Evolutionary conservation across 179 eudicot species (phyloP).

Genomic region (Beta macrorhiza): DNA sequence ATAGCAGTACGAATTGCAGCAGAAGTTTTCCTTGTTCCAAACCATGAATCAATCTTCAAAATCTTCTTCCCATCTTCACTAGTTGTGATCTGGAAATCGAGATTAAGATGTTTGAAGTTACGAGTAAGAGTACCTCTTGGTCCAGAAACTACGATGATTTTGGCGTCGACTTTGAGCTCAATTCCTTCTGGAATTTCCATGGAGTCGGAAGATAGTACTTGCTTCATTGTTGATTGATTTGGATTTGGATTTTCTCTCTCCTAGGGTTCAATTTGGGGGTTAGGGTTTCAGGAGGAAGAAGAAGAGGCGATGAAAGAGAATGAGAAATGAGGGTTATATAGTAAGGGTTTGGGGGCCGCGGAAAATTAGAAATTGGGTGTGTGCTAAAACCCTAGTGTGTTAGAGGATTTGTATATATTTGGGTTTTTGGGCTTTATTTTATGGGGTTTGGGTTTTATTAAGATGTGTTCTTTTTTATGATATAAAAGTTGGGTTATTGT

Average conservation of each 20-base stretch:
- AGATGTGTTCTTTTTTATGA: too few relatives aligned
- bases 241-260: neutral
- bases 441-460: neutral
- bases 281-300: neutral
- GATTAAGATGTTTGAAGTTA: constrained; percentile 63
- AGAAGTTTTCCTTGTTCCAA: constrained; percentile 55
- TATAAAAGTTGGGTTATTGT: too few relatives aligned
- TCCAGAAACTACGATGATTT: constrained; percentile 55
- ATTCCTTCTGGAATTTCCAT: constrained; percentile 83
- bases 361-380: neutral
- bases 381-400: constrained; percentile 7
- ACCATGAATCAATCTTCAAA: constrained; percentile 69
- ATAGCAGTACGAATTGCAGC: constrained; percentile 73
- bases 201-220: constrained; percentile 50
- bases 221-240: constrained; percentile 44
- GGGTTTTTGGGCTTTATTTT: neutral
- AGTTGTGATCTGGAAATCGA: constrained; percentile 52
- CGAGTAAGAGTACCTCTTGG: constrained; percentile 59
- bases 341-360: neutral
- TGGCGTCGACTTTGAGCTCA: constrained; percentile 52
- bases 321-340: neutral
- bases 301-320: neutral
- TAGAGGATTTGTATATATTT: neutral
- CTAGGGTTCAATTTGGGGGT: neutral
- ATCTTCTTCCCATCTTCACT: constrained; percentile 44